Evolutionary conservation across 495 filamentous ascomycete species (phyloP).

Genomic region (Penicillium ucsense): DNA sequence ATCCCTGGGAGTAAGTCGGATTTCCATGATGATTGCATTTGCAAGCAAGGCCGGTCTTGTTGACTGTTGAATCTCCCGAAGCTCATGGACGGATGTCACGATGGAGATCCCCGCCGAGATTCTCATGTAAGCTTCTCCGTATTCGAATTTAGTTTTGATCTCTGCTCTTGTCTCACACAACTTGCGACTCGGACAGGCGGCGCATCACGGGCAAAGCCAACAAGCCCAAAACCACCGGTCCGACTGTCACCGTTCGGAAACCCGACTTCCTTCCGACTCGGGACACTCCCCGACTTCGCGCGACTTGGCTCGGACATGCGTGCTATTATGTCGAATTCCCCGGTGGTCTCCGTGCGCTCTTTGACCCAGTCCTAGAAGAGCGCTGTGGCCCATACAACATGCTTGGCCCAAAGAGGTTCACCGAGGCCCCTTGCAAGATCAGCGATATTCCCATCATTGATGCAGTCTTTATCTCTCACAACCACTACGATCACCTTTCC

Average conservation of each 20-base stretch:
- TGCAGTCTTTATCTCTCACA: conserved; percentile 83
- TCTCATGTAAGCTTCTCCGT: conserved; percentile 13
- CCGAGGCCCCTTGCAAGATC: conserved; percentile 66
- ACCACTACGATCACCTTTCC: conserved; percentile 90
- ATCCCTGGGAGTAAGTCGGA: conserved; percentile 45
- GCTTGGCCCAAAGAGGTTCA: conserved; percentile 72
- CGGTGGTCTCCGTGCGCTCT: conserved; percentile 75
- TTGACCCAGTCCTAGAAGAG: conserved; percentile 90
- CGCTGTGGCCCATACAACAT: conserved; percentile 71
- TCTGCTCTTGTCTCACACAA: background rate
- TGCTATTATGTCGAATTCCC: conserved; percentile 94
- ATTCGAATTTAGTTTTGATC: background rate
- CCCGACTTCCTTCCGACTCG: conserved; percentile 61
- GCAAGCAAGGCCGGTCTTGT: background rate
- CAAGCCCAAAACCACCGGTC: conserved; percentile 51
- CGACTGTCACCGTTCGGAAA: conserved; percentile 55
- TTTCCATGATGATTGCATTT: background rate
- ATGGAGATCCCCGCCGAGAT: conserved; percentile 9
- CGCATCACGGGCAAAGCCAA: conserved; percentile 49
- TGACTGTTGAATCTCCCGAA: conserved; percentile 11
- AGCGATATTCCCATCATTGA: conserved; percentile 77
- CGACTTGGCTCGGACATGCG: conserved; percentile 95
- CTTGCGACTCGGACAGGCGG: conserved; percentile 34
- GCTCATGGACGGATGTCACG: conserved; percentile 25
- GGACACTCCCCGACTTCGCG: conserved; percentile 53